Percentiles rank a stretch among this genome's conserved stretches.
Evolutionary conservation across 1,284 basidiomycete species (phyloP).

Genomic region (Leccinum olivaceoglutinosum): DNA sequence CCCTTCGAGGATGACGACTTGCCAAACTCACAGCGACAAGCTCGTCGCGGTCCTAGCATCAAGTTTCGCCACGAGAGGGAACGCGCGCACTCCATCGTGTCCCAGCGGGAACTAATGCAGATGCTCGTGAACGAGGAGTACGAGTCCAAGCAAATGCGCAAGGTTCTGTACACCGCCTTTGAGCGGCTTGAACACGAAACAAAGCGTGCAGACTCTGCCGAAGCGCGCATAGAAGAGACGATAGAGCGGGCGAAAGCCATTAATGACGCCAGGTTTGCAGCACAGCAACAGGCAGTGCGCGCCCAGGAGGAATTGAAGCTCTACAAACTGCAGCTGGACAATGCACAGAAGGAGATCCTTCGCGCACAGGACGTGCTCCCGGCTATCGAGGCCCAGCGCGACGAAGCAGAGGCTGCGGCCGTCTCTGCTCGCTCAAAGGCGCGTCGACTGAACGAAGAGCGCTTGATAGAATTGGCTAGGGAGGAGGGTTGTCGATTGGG

Average conservation of each 20-base stretch:
- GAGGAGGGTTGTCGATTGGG: conserved; percentile 52
- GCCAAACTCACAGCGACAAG: conserved; percentile 4
- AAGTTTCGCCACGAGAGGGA: conserved; percentile 33
- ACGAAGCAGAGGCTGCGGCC: conserved; percentile 47
- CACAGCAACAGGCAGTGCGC: conserved; percentile 47
- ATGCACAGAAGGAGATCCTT: conserved; percentile 56
- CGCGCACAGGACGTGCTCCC: conserved; percentile 41
- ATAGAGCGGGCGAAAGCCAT: conserved; percentile 45
- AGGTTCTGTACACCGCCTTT: conserved; percentile 44
- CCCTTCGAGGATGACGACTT: conserved; percentile 12
- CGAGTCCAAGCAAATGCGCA: conserved; percentile 48
- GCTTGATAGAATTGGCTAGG: conserved; percentile 41
- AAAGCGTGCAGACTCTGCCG: conserved; percentile 46
- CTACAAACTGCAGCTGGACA: conserved; percentile 59
- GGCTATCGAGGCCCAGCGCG: conserved; percentile 41
- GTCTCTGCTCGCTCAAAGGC: conserved; percentile 40
- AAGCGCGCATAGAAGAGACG: conserved; percentile 44
- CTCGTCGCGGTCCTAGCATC: conserved; percentile 23
- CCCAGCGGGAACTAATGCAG: conserved; percentile 41
- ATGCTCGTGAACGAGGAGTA: conserved; percentile 52
- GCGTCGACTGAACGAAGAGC: conserved; percentile 43
- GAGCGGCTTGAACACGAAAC: conserved; percentile 50
- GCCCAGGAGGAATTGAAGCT: conserved; percentile 50
- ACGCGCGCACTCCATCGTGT: conserved; percentile 25
- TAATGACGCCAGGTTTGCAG: conserved; percentile 45